A percentile compares a stretch with the other conserved stretches of the same genome.
phyloP scores from a whole-genome alignment of 805 yeast species.

The Sugiyamaella mastotermitis region DNA sequence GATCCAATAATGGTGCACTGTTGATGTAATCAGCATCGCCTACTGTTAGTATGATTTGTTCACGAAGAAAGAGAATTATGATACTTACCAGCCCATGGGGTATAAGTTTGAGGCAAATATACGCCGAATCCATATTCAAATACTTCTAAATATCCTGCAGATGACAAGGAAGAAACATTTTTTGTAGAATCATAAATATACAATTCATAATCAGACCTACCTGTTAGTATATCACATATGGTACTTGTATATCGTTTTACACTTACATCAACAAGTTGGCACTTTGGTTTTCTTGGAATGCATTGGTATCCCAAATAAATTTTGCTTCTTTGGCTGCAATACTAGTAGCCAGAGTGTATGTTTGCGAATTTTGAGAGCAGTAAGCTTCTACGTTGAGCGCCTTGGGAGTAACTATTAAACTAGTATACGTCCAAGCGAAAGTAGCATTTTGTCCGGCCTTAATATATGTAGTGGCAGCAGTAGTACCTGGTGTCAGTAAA shows the following conservation, averaged over 20 bases:
- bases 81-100: constrained; percentile 24
- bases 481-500: constrained; percentile 30
- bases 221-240: too few species aligned
- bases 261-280: constrained; percentile 27
- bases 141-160: constrained; percentile 32
- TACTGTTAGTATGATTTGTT: too few species aligned
- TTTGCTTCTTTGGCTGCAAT: constrained; percentile 25
- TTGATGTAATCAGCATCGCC: constrained; percentile 18
- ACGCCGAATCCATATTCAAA: constrained; percentile 31
- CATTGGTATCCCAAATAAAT: constrained; percentile 34
- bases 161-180: constrained; percentile 24
- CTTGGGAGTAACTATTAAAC: constrained; percentile 30
- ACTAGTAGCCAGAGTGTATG: constrained; percentile 33
- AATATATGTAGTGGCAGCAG: constrained; percentile 29
- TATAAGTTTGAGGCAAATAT: constrained; percentile 33
- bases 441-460: constrained; percentile 35
- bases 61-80: background rate
- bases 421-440: constrained; percentile 36
- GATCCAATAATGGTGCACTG: constrained; percentile 12
- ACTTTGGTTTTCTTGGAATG: constrained; percentile 23
- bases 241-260: too few species aligned
- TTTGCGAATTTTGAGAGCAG: constrained; percentile 32
- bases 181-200: constrained; percentile 31
- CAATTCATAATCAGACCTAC: constrained; percentile 33
- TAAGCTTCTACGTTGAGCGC: constrained; percentile 34